Conservation (phyloP, 129 eudicot species). For the Flaveria ramosissima region DNA sequence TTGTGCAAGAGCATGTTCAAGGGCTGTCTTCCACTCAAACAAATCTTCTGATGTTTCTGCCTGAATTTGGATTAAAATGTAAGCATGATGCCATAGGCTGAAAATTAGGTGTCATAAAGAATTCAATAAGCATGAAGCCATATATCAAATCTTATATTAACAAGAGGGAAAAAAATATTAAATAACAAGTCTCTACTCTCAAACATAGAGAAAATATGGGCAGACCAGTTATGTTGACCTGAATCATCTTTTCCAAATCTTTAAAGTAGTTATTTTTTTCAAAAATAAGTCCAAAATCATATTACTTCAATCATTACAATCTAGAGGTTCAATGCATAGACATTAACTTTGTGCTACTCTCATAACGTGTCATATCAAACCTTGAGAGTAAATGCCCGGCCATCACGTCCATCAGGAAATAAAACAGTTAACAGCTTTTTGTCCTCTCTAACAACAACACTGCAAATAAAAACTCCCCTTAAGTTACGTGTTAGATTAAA, state of each 20-base stretch:
- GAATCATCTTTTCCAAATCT: not conserved
- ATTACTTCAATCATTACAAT: not conserved
- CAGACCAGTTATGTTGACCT: not conserved
- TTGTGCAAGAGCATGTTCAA: conserved; percentile 77
- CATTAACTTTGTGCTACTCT: not conserved
- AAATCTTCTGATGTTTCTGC: conserved; percentile 91
- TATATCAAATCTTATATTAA: conserved; percentile 5
- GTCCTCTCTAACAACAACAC: conserved; percentile 99
- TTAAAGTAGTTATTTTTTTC: not conserved
- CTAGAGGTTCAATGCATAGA: not conserved
- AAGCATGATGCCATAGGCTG: not conserved
- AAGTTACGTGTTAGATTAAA: conserved; percentile 12
- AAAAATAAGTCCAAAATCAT: not conserved
- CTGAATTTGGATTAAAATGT: conserved; percentile 39
- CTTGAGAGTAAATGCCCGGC: conserved; percentile 98
- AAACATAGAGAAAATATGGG: not conserved
- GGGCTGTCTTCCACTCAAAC: conserved; percentile 84
- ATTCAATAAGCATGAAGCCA: not conserved
- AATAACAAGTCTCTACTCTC: not conserved
- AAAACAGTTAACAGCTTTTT: conserved; percentile 88
- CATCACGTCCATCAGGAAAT: conserved; percentile 99
- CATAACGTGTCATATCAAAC: conserved; percentile 29
- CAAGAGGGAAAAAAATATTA: not conserved
- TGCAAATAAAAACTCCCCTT: conserved; percentile 35
- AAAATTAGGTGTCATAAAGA: conserved; percentile 6